Evolutionary conservation across 2,329 filamentous ascomycete genomes (phyloP), one percentile per base, ranked within the genome.

Genomic region (Penicillium sp.): DNA sequence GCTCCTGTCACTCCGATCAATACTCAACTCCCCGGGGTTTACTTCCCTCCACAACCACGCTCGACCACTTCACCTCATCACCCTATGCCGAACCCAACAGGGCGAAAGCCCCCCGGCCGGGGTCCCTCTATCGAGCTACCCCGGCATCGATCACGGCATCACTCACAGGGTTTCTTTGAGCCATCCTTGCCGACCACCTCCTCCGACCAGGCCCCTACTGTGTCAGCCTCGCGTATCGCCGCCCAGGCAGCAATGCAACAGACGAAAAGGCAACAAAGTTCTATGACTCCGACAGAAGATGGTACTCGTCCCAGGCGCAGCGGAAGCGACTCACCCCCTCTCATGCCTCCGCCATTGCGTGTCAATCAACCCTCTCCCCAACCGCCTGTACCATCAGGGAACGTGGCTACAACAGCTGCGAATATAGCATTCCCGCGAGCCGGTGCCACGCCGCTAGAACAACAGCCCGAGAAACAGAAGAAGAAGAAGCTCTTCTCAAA

Each of bases 401-500:
- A 81, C 59, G 80, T 81, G n/a, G 85, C 85, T 6, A 81, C 84
- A 1, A 82, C 82, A 2, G 85, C 85, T 10, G 85, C 85, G 6
- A 87, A 84, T 70, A 79, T 80, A 11, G 85, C 80, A 1, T 87
- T 86, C 64, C 84, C 85, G 12, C 74, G 82, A 48, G 82, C 71
- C 1, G 66, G 55, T 58, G 78, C 66, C 19, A 70, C 72, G 8
- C 58, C 66, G 22, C 61, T 64, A 40, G 75, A 77, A 55, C 70
- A 76, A 49, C 86, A 85, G 65, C 75, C 73, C 37, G 78, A 81
- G 56, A 82, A 81, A 55, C 82, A 85, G 63, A 84, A 83, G 66
- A 87, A 87, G 73, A 87, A 86, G 81, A 88, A 88, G 70, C 75
- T 88, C 5, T 88, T 88, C 67, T 84, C 82, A 5, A 87, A 87